A percentile compares a stretch with the other conserved stretches of the same genome.
Conservation (phyloP, 192 early-diverging fungal species). For the Coemansia sp. region DNA sequence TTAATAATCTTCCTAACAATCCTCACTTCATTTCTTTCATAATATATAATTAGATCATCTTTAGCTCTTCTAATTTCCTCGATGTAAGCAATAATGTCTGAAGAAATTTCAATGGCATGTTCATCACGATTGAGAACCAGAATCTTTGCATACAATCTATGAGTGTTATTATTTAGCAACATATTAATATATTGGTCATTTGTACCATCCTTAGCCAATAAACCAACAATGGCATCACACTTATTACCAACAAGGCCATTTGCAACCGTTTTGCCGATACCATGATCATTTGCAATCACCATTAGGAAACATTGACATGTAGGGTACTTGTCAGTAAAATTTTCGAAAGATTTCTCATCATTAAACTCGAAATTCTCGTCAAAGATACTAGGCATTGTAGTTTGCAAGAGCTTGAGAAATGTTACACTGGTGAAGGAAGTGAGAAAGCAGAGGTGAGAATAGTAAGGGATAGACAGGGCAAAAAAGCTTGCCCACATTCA, state of each 20-base stretch:
- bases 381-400: neutral
- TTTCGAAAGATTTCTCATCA: neutral
- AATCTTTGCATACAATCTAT: too few species aligned
- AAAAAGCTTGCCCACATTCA: too few species aligned
- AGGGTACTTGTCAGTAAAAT: neutral
- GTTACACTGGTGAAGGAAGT: too few species aligned
- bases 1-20: too few species aligned
- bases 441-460: too few species aligned
- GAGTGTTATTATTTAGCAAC: too few species aligned
- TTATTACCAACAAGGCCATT: neutral
- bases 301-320: neutral
- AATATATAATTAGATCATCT: neutral
- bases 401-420: too few species aligned
- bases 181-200: neutral
- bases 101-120: too few species aligned
- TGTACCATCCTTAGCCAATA: neutral
- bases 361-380: neutral
- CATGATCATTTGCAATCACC: neutral
- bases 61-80: too few species aligned
- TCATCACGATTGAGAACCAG: neutral
- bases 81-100: too few species aligned
- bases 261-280: neutral
- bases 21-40: neutral
- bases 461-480: too few species aligned
- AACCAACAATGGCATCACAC: neutral